Percentiles rank a stretch among this genome's conserved stretches.
These are phyloP conservation scores for Silene uniflora DNA, from an alignment of 148 eudicot genomes.

Conservation along the genomic window DNA sequence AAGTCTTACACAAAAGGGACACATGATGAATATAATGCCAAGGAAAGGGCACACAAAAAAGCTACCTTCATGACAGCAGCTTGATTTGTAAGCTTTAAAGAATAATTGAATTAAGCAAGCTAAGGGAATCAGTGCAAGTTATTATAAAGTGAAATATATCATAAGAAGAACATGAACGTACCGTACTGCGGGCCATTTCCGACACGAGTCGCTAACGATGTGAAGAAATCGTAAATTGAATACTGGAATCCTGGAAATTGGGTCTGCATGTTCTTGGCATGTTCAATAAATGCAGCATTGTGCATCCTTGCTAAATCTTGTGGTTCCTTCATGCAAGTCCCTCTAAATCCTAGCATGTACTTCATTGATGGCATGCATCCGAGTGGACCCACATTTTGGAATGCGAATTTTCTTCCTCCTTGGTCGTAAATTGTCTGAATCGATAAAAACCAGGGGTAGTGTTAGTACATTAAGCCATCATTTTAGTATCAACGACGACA, in stretches of 20 bases:
- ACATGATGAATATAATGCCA: neutral
- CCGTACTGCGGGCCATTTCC: constrained; percentile 30
- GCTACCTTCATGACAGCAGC: constrained; percentile 14
- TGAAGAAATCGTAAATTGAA: constrained; percentile 37
- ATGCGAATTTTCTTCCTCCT: constrained; percentile 50
- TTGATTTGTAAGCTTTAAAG: neutral
- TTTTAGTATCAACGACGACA: too few relatives aligned
- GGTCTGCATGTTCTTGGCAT: constrained; percentile 21
- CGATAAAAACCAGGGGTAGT: neutral
- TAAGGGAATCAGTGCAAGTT: too few relatives aligned
- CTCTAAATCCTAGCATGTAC: constrained; percentile 23
- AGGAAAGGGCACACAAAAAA: constrained; percentile 4
- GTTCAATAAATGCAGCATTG: constrained; percentile 24
- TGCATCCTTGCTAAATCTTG: constrained; percentile 32
- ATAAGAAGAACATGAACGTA: constrained; percentile 9
- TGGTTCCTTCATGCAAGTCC: constrained; percentile 29
- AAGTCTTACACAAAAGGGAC: neutral
- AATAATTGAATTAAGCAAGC: constrained; percentile 6
- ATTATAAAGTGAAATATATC: neutral
- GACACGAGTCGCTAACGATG: constrained; percentile 22
- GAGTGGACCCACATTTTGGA: constrained; percentile 44
- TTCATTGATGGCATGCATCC: constrained; percentile 43
- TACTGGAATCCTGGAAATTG: constrained; percentile 38
- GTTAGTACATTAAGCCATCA: neutral
- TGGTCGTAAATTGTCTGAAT: constrained; percentile 36